Base-by-base conservation (phyloP, 306 rosid genomes). In the Prunus dulcis region DNA sequence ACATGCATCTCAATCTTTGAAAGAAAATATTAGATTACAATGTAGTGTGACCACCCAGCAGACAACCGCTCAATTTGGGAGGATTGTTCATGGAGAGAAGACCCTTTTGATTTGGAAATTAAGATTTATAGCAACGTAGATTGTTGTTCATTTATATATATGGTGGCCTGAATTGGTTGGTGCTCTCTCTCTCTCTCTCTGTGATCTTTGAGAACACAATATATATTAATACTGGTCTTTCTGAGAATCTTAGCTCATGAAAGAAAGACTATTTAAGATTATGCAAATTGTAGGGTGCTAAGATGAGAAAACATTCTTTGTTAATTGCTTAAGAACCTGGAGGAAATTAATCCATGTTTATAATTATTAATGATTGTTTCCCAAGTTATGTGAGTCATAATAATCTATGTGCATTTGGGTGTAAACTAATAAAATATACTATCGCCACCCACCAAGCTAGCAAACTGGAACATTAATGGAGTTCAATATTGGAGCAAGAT, bases 11-110 rank as follows among this genome's bases (percentile, higher is more conserved):
- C 73, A 63, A 82, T 84, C 87, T 81, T 73, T 67, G 49, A 75
- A 76, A 85, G 67, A 74, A 80, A 69, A 76, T 3, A 79, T 55
- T 78, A 66, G 82, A 89, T 89, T 87, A 66, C 66, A 62, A 43
- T 87, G 91, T 76, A 72, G 84, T 75, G 67, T 63, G 84, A 77
- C 88, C 72, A 57, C 81, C 80, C 75, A 78, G 66, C 93, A 85
- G 30, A 69, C 25, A 65, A 76, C 79, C 78, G 81, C 76, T 83
- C 62, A 72, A 81, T 64, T 79, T 74, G 80, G 70, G 43, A 47
- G 73, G 27, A 79, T 19, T 67, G 75, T 67, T 57, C 67, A 77
- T 78, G 82, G 67, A 78, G 52, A 65, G 77, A 68, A 71, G 34
- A 56, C 10, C 64, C 12, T 58, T 22, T 58, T 22, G 1, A 10